These are phyloP conservation scores for Pseudogymnoascus sp. DNA, from an alignment of 2,329 filamentous ascomycete genomes.

Conservation along the genomic window DNA sequence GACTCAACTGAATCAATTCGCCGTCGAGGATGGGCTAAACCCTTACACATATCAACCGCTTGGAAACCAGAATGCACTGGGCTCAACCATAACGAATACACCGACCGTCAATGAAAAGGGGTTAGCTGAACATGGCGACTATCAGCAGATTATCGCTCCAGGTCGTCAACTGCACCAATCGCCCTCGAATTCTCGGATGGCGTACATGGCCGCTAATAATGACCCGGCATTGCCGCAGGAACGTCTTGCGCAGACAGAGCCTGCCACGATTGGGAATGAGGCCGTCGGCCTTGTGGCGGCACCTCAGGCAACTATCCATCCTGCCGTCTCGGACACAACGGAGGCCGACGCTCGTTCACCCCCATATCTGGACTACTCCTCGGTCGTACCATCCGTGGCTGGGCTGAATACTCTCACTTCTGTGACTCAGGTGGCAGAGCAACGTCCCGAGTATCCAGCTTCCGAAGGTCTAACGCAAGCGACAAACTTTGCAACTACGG, in stretches of 20 bases:
- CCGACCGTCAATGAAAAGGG: background rate
- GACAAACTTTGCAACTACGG: background rate
- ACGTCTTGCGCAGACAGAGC: background rate
- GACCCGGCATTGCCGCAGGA: background rate
- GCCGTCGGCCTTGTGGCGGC: background rate
- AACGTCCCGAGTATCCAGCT: background rate
- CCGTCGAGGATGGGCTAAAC: conserved; percentile 48
- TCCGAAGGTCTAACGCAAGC: background rate
- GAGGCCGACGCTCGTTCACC: background rate
- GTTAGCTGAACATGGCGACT: background rate
- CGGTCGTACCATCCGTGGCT: background rate
- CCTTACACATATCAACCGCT: conserved; percentile 40
- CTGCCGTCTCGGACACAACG: background rate
- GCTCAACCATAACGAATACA: background rate
- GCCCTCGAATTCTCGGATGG: background rate
- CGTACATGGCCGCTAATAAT: background rate
- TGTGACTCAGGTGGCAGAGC: background rate
- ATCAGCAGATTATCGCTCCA: background rate
- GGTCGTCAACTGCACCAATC: background rate
- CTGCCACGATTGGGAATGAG: background rate
- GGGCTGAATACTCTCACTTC: background rate
- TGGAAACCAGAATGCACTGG: background rate
- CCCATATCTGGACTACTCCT: background rate
- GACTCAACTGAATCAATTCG: conserved; percentile 42
- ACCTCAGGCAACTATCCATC: background rate